Evolutionary conservation across 2,329 filamentous ascomycete genomes (phyloP).

Genomic region (Penicillium decumbens): DNA sequence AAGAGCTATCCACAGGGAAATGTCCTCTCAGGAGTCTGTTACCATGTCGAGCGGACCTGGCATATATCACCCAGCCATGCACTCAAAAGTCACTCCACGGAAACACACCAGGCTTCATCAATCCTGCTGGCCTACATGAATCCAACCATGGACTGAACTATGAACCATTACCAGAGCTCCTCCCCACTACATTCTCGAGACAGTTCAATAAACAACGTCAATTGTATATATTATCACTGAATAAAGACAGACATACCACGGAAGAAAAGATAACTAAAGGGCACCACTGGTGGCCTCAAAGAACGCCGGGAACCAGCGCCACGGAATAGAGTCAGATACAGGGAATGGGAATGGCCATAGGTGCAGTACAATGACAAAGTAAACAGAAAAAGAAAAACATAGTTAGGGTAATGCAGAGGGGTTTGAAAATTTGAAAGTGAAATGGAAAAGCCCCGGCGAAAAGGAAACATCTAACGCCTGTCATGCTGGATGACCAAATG

Average conservation of each 20-base stretch:
- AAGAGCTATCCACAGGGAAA: neutral
- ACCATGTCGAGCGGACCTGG: neutral
- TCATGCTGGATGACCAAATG: slow-evolving; percentile 32
- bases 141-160: neutral
- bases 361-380: slow-evolving; percentile 5
- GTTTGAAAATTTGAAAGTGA: slow-evolving; percentile 7
- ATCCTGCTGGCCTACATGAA: neutral
- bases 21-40: neutral
- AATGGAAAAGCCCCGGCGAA: slow-evolving; percentile 4
- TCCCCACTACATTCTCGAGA: neutral
- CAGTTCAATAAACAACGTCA: neutral
- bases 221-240: slow-evolving; percentile 9
- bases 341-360: slow-evolving; percentile 1
- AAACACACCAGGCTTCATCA: neutral
- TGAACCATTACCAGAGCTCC: neutral
- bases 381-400: slow-evolving; percentile 1
- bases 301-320: slow-evolving; percentile 3
- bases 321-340: slow-evolving; percentile 1
- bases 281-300: neutral
- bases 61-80: neutral
- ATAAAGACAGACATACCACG: slow-evolving; percentile 1
- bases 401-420: slow-evolving; percentile 8
- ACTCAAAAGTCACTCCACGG: neutral
- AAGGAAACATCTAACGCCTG: slow-evolving; percentile 31
- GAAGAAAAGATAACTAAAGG: neutral